Evolutionary conservation across 2,329 filamentous ascomycete species (phyloP), one percentile per base, ranked within the genome.

Genomic region (Penicillium freii): DNA sequence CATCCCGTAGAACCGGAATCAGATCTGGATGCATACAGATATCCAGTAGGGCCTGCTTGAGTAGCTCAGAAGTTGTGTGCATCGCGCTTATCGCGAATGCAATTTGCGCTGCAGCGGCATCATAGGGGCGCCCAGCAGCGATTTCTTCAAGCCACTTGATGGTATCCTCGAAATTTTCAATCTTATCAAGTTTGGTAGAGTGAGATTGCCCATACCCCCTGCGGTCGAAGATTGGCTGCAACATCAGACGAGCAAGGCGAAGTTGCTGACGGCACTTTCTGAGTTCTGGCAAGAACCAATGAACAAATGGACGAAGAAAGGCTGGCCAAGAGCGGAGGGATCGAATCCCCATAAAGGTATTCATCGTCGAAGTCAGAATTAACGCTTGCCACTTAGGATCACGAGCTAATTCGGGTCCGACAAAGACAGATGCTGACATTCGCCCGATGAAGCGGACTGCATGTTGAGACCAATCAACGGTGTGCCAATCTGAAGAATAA

Each of bases 101-200:
- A 8, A 67, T 45, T 51, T 67, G 65, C 13, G 47, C 46, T 13
- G 55, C 42, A 13, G 57, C 56, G 9, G 58, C 42, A 51, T 67
- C 61, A n/a, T 51, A 59, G 10, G 54, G 31, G 33, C 50, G 56
- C 13, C 61, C 61, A 6, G 33, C 52, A 10, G 59, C 56, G 17
- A 53, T 10, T 17, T 65, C 58, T 9, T 59, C 52, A 19, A 63
- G 36, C 61, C 61, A 65, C 46, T 61, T 46, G 2, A 66, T 56
- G 3, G 64, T 52, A 42, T 66, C 64, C 31, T 33, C 31, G 1
- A 13, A 33, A 13, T 33, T 33, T 33, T 15, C 11, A 6, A 6
- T 15, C 11, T 33, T 13, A 15, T 33, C 31, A 15, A 13, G 31
- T 33, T 33, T 13, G 2, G 11, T 33, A 33, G 31, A 33, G 31